Evolutionary conservation across 768 basidiomycete species (phyloP).

Genomic region (Suillus tomentosus): DNA sequence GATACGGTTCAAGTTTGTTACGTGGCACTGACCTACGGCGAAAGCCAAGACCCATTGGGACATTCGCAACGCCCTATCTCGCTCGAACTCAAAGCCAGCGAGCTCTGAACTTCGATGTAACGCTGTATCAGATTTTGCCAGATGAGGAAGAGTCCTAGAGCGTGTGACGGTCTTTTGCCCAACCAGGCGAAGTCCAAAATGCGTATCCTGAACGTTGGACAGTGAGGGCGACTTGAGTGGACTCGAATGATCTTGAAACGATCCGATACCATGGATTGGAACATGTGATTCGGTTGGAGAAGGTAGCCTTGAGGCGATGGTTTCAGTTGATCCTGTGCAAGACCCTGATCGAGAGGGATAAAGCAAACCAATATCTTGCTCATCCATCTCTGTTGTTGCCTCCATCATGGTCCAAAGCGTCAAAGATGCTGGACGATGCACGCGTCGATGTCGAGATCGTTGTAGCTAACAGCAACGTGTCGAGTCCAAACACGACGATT

Average conservation of each 20-base stretch:
- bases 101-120: constrained; percentile 37
- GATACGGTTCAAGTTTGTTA: neutral
- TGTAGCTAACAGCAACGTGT: neutral
- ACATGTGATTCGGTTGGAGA: constrained; percentile 21
- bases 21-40: constrained; percentile 52
- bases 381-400: constrained; percentile 23
- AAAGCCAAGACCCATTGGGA: constrained; percentile 70
- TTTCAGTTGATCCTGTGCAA: constrained; percentile 24
- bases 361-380: constrained; percentile 32
- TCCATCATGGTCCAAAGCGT: constrained; percentile 2
- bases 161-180: constrained; percentile 37
- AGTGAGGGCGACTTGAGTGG: constrained; percentile 38
- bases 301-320: constrained; percentile 16
- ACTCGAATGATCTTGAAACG: constrained; percentile 4
- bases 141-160: constrained; percentile 49
- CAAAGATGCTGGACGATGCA: neutral
- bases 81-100: constrained; percentile 48
- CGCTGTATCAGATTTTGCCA: constrained; percentile 33
- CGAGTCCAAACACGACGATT: neutral
- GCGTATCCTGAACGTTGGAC: constrained; percentile 28
- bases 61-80: constrained; percentile 49
- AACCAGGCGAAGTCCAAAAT: constrained; percentile 17
- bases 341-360: constrained; percentile 29
- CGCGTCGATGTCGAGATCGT: constrained; percentile 1
- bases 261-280: neutral